phyloP scores from a whole-genome alignment of 2,329 filamentous ascomycete genomes.

The Diaporthe ampelina region DNA sequence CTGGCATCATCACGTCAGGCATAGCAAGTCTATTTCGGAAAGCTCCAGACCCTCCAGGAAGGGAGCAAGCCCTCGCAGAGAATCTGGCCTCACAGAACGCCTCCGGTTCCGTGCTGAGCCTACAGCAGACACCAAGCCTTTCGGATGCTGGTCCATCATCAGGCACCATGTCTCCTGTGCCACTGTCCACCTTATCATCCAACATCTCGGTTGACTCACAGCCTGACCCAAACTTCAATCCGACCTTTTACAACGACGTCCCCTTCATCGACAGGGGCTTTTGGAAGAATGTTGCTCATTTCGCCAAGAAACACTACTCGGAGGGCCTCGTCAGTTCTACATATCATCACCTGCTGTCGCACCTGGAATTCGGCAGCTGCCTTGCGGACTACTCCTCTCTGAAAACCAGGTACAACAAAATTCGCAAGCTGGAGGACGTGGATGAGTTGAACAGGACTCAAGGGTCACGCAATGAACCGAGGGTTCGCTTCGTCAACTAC shows the following conservation, averaged over 20 bases:
- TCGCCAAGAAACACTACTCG: constrained; percentile 82
- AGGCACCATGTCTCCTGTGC: constrained; percentile 43
- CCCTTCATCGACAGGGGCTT: constrained; percentile 77
- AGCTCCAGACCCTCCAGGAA: constrained; percentile 51
- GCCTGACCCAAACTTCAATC: constrained; percentile 79
- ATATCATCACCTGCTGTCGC: constrained; percentile 80
- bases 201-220: constrained; percentile 43
- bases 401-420: constrained; percentile 75
- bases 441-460: constrained; percentile 62
- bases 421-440: constrained; percentile 80
- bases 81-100: constrained; percentile 40
- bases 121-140: constrained; percentile 45
- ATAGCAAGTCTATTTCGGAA: constrained; percentile 81
- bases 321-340: constrained; percentile 79
- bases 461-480: constrained; percentile 56
- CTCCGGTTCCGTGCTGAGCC: constrained; percentile 42
- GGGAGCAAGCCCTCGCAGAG: constrained; percentile 43
- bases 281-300: constrained; percentile 78
- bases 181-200: constrained; percentile 37
- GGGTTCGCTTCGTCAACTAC: constrained; percentile 88
- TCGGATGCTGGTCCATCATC: constrained; percentile 38
- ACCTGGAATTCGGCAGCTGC: constrained; percentile 86
- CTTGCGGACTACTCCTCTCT: constrained; percentile 83
- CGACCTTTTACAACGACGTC: constrained; percentile 81
- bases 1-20: constrained; percentile 86